phyloP scores from a whole-genome alignment of 257 asterid species.

The Linaria vulgaris region DNA sequence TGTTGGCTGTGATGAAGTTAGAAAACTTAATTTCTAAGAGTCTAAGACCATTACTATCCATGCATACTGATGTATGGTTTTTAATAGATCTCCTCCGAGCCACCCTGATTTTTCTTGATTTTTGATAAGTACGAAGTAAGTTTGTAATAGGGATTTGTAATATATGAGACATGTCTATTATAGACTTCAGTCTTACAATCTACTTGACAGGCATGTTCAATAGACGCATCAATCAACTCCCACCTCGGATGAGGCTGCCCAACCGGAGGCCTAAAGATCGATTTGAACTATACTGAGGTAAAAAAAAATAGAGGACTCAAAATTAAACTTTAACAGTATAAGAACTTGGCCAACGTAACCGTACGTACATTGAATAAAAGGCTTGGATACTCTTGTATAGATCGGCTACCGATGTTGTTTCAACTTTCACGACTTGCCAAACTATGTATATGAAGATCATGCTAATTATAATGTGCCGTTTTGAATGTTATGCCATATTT shows the following conservation, averaged over 20 bases:
- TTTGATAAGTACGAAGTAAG: too few species aligned
- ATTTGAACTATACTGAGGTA: constrained; percentile 23
- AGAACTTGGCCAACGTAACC: not conserved
- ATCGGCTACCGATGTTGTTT: constrained; percentile 12
- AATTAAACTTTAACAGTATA: not conserved
- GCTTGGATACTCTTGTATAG: constrained; percentile 1
- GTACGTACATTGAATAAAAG: not conserved
- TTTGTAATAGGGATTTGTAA: too few species aligned
- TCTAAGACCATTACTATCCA: too few species aligned
- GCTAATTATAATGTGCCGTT: not conserved
- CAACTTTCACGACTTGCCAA: not conserved
- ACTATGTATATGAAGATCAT: not conserved
- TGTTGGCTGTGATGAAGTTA: too few species aligned
- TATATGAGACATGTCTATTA: too few species aligned
- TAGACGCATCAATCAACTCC: constrained; percentile 14
- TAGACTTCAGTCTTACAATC: too few species aligned
- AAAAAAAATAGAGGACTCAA: not conserved
- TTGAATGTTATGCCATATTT: not conserved
- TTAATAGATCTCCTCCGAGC: too few species aligned
- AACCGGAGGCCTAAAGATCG: constrained; percentile 19
- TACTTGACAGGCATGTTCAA: constrained; percentile 9
- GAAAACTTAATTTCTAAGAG: too few species aligned
- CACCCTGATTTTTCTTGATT: too few species aligned
- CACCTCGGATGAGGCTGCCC: constrained; percentile 22
- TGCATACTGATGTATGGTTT: too few species aligned